A percentile compares a stretch with the other conserved stretches of the same genome.
Conservation (phyloP, 148 eudicot species). For the Chenopodium quinoa region DNA sequence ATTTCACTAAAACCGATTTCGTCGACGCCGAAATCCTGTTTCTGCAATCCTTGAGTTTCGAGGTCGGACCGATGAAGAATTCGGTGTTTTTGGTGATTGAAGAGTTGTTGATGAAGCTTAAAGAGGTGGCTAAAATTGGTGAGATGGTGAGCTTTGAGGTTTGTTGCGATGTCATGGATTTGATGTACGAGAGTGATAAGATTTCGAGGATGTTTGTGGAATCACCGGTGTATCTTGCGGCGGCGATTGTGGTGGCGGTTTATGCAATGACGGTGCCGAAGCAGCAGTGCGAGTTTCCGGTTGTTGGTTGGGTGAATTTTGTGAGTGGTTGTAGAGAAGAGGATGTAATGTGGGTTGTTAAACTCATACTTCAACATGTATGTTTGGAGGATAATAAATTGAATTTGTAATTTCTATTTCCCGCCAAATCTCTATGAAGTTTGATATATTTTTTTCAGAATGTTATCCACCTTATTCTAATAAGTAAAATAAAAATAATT, state of each 20-base stretch:
- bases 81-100: constrained; percentile 48
- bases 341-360: constrained; percentile 29
- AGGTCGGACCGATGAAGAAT: constrained; percentile 53
- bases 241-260: constrained; percentile 51
- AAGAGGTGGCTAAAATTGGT: constrained; percentile 60
- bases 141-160: constrained; percentile 58
- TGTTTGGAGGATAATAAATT: not conserved
- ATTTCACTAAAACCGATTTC: constrained; percentile 62
- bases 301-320: constrained; percentile 63
- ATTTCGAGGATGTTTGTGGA: constrained; percentile 32
- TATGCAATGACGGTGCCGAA: constrained; percentile 64
- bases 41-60: constrained; percentile 48
- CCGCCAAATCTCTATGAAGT: not conserved
- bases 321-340: constrained; percentile 30
- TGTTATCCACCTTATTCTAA: too few relatives aligned
- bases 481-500: too few relatives aligned
- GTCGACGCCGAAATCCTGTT: constrained; percentile 60
- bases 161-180: constrained; percentile 83
- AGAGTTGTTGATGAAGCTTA: constrained; percentile 53
- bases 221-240: constrained; percentile 46
- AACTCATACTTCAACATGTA: constrained; percentile 26
- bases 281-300: constrained; percentile 71
- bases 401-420: constrained; percentile 2
- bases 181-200: constrained; percentile 67
- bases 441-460: too few relatives aligned